These are phyloP conservation scores for Pecoramyces ruminantium DNA, from an alignment of 192 early-diverging fungal species.

Conservation along the genomic window DNA sequence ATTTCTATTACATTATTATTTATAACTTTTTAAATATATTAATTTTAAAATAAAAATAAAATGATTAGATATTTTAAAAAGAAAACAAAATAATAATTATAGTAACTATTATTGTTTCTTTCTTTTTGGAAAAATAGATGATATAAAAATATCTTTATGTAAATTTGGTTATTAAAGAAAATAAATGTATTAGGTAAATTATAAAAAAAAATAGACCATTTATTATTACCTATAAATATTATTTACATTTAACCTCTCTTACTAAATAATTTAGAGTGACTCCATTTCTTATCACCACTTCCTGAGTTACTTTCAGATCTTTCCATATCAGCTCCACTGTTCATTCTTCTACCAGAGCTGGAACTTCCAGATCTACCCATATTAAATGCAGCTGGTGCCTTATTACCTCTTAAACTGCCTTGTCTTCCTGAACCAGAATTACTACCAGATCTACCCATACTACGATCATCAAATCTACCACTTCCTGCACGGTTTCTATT, in stretches of 20 bases:
- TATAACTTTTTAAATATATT: not conserved
- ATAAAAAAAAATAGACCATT: not conserved
- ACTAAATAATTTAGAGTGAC: not conserved
- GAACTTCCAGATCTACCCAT: not conserved
- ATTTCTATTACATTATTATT: not conserved
- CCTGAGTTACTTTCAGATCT: not conserved
- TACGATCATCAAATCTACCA: not conserved
- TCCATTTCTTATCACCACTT: not conserved
- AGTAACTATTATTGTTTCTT: too few relatives aligned
- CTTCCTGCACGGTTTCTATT: not conserved
- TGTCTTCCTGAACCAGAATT: not conserved
- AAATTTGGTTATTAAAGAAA: too few relatives aligned
- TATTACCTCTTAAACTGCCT: not conserved
- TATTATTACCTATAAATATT: not conserved
- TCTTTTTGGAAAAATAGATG: too few relatives aligned
- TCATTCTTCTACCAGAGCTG: not conserved
- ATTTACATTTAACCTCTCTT: not conserved
- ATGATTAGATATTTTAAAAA: not conserved
- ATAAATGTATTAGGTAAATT: too few relatives aligned
- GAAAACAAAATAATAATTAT: not conserved
- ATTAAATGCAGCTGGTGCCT: not conserved
- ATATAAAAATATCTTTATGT: too few relatives aligned
- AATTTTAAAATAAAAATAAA: not conserved
- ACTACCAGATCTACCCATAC: not conserved
- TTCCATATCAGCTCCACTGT: not conserved